A percentile compares a stretch with the other conserved stretches of the same genome.
phyloP scores from a whole-genome alignment of 805 yeast genomes.

The Candida qinlingensis region DNA sequence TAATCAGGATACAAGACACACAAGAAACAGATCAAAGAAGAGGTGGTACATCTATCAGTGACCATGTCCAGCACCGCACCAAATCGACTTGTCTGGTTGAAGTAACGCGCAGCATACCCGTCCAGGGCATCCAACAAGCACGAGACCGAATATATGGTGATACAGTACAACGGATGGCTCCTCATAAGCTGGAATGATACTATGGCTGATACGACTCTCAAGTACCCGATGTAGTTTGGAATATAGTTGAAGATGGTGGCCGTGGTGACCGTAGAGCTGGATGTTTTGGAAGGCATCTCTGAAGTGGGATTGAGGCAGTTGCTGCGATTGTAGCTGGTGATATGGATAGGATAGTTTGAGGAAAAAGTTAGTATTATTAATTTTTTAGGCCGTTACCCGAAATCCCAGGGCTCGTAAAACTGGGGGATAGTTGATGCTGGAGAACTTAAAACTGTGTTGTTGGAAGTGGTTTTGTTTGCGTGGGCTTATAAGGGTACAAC shows the following conservation, averaged over 20 bases:
- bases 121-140: constrained; percentile 94
- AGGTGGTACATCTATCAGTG: constrained; percentile 95
- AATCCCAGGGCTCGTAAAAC: no score
- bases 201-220: constrained; percentile 76
- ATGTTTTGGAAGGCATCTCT: constrained; percentile 9
- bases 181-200: constrained; percentile 79
- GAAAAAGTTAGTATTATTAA: background rate
- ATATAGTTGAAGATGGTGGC: constrained; percentile 67
- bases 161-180: constrained; percentile 74
- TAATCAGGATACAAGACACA: constrained; percentile 73
- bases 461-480: no score
- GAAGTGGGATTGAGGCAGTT: background rate
- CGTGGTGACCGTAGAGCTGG: constrained; percentile 29
- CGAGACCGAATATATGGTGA: constrained; percentile 73
- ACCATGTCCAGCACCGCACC: constrained; percentile 99
- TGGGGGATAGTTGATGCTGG: background rate
- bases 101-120: constrained; percentile 90
- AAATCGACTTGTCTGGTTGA: constrained; percentile 81
- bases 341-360: background rate
- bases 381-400: background rate
- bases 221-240: constrained; percentile 89
- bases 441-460: background rate
- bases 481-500: no score
- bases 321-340: background rate
- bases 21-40: constrained; percentile 84